These are phyloP conservation scores for Lichtheimia ramosa DNA, from an alignment of 371 early-diverging fungal genomes.

Conservation along the genomic window DNA sequence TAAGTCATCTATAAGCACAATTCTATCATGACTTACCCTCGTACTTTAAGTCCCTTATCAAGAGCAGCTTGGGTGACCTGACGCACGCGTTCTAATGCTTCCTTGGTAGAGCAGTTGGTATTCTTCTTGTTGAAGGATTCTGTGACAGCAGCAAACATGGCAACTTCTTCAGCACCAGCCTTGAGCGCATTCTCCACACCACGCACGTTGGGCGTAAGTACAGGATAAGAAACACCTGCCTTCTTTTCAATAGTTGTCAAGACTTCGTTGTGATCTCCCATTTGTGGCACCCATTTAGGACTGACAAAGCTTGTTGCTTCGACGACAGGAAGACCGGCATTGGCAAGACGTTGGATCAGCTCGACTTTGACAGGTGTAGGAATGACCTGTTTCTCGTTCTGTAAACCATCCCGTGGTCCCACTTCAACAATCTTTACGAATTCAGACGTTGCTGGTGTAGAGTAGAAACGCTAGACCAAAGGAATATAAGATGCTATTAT, in stretches of 20 bases:
- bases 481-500: no score
- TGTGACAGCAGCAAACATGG: slow-evolving; percentile 91
- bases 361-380: slow-evolving; percentile 81
- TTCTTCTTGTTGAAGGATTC: slow-evolving; percentile 90
- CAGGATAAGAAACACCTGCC: slow-evolving; percentile 79
- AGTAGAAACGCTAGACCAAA: slow-evolving; percentile 3
- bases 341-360: slow-evolving; percentile 80
- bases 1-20: no score
- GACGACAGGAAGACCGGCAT: slow-evolving; percentile 83
- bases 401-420: slow-evolving; percentile 96
- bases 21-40: slow-evolving; percentile 64
- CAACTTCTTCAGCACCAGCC: slow-evolving; percentile 85
- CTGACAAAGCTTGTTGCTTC: slow-evolving; percentile 97
- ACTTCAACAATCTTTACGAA: slow-evolving; percentile 88
- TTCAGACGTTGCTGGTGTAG: slow-evolving; percentile 12
- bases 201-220: slow-evolving; percentile 89
- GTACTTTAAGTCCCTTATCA: slow-evolving; percentile 70
- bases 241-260: slow-evolving; percentile 65
- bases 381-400: slow-evolving; percentile 89
- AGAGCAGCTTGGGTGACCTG: slow-evolving; percentile 71
- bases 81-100: slow-evolving; percentile 75
- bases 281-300: slow-evolving; percentile 98
- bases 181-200: slow-evolving; percentile 83
- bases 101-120: slow-evolving; percentile 90
- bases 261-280: slow-evolving; percentile 86